Percentiles rank a stretch among this genome's conserved stretches.
These are phyloP conservation scores for Raddia distichophylla DNA, from an alignment of 176 grass and related monocot genomes.

Conservation along the genomic window DNA sequence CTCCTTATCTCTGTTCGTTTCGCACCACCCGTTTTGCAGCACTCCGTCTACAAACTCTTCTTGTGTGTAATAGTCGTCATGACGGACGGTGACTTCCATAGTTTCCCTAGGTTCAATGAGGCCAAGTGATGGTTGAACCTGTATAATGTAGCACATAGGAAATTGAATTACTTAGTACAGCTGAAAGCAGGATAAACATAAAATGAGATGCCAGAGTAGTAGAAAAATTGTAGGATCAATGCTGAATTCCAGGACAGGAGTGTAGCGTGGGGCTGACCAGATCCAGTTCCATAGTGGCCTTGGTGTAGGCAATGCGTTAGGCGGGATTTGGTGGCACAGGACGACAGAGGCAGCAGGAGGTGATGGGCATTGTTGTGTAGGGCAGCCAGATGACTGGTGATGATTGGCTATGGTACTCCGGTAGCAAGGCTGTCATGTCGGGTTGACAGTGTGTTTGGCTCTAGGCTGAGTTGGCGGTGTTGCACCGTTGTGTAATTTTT, in stretches of 20 bases:
- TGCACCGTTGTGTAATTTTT: no score
- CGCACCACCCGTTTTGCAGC: slow-evolving; percentile 61
- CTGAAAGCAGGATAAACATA: neutral
- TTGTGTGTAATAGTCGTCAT: slow-evolving; percentile 64
- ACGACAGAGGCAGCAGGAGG: no score
- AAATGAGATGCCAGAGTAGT: neutral
- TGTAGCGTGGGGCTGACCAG: no score
- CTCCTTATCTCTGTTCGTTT: slow-evolving; percentile 68
- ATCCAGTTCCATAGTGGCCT: no score
- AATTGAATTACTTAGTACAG: neutral
- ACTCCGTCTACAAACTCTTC: slow-evolving; percentile 69
- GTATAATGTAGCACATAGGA: slow-evolving; percentile 9
- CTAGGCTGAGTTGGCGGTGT: no score
- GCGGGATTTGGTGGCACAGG: no score
- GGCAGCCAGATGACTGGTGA: no score
- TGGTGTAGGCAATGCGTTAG: no score
- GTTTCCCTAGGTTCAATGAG: slow-evolving; percentile 76
- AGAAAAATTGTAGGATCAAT: slow-evolving; percentile 10
- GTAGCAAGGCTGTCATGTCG: no score
- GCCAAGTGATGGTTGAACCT: slow-evolving; percentile 76
- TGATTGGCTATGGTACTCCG: no score
- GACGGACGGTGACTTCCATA: slow-evolving; percentile 68
- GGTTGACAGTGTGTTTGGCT: no score
- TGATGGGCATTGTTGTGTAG: no score
- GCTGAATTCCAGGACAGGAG: neutral